phyloP scores from a whole-genome alignment of 2,329 filamentous ascomycete genomes.

The Fusarium penzigii region DNA sequence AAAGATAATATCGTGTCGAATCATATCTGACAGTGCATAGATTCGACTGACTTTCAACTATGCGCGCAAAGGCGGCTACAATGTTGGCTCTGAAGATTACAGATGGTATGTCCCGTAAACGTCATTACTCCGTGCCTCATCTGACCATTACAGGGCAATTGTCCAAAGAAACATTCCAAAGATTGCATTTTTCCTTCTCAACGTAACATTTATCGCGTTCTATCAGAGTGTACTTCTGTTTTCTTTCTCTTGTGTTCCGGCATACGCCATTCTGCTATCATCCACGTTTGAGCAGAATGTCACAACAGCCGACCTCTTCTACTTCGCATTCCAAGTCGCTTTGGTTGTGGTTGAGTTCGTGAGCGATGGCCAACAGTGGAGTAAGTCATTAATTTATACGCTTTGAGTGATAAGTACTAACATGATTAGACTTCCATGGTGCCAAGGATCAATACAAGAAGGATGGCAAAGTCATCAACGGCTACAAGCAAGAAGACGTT shows the following conservation, averaged over 20 bases:
- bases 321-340: slow-evolving; percentile 46
- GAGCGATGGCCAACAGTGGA: slow-evolving; percentile 92
- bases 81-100: slow-evolving; percentile 89
- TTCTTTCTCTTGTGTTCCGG: slow-evolving; percentile 71
- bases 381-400: slow-evolving; percentile 42
- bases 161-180: slow-evolving; percentile 66
- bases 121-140: neutral
- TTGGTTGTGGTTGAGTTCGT: slow-evolving; percentile 71
- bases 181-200: slow-evolving; percentile 77
- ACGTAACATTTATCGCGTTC: slow-evolving; percentile 85
- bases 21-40: slow-evolving; percentile 43
- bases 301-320: slow-evolving; percentile 48
- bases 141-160: slow-evolving; percentile 56
- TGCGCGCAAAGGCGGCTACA: slow-evolving; percentile 91
- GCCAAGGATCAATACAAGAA: slow-evolving; percentile 7
- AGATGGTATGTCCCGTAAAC: slow-evolving; percentile 59
- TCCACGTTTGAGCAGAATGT: slow-evolving; percentile 60
- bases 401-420: slow-evolving; percentile 2
- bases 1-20: neutral
- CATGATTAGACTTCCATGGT: slow-evolving; percentile 65
- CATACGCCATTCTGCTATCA: slow-evolving; percentile 78
- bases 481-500: slow-evolving; percentile 71
- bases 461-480: slow-evolving; percentile 63
- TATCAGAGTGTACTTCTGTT: slow-evolving; percentile 82
- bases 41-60: slow-evolving; percentile 91